Evolutionary conservation across 2,329 filamentous ascomycete genomes (phyloP), one percentile per base, ranked within the genome.

Genomic region (Eutypella sp.): DNA sequence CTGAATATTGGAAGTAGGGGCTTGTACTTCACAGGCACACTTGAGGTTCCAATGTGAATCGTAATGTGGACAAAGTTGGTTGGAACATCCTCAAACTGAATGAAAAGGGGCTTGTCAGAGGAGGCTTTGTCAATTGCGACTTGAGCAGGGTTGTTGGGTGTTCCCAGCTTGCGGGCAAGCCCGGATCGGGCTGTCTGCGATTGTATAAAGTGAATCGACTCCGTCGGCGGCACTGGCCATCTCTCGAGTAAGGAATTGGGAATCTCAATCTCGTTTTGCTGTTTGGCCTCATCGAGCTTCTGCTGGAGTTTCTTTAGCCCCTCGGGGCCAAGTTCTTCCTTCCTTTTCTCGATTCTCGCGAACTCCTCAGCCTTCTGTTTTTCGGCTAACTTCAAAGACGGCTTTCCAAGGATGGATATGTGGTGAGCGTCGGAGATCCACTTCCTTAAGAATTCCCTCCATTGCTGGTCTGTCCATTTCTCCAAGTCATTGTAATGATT

Each of bases 1-100:
- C 83, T 84, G 60, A 95, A 97, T 34, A 97, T 76, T 3, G 85
- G 78, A 40, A 97, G 73, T 19, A 99, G 69, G 3, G 93, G 93
- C 61, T 92, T 90, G 48, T 92, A 77, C 52, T 91, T 80, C n/a
- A 86, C 77, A 0, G 91, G 89, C 1, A 96, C 74, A 25, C 81
- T 73, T 2, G 82, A 78, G 1, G 90, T 95, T 43, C 89, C 89
- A 41, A 97, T 73, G 46, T 93, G 81, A 19, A 97, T 68, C 40
- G 82, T 85, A 47, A 97, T 78, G 56, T 92, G 86, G 6, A 95
- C 89, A 64, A 99, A 99, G 61, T 89, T 95, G 48, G 89, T 95
- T 2, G 86, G 85, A 13, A 97, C 90, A 59, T 96, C 85, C 67
- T 99, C 93, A 54, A 95, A 99, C 67, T 99, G 92, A n/a, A 99